Evolutionary conservation across 768 basidiomycete species (phyloP).

Genomic region (Cyclocybe aegerita): DNA sequence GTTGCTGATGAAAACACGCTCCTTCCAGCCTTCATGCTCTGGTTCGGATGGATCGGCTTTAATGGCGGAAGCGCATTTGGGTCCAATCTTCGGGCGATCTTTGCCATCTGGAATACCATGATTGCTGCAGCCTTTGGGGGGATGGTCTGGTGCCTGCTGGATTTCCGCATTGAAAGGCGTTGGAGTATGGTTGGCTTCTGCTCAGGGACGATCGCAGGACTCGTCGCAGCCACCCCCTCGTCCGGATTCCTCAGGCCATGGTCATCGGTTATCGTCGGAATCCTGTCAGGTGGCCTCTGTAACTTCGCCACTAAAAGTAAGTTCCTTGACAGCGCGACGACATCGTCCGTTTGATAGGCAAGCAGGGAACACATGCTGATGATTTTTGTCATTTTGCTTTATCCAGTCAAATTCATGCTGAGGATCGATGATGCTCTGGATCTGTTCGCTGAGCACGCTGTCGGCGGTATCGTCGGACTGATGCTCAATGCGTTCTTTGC

Average conservation of each 20-base stretch:
- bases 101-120: constrained; percentile 90
- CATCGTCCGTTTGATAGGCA: too few species aligned
- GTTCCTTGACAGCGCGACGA: constrained; percentile 18
- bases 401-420: constrained; percentile 64
- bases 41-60: constrained; percentile 90
- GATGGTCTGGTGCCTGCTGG: constrained; percentile 79
- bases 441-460: constrained; percentile 88
- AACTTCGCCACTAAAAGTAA: constrained; percentile 84
- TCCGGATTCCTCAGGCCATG: constrained; percentile 81
- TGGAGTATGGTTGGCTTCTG: constrained; percentile 93
- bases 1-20: background rate
- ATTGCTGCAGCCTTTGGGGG: constrained; percentile 80
- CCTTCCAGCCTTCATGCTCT: constrained; percentile 63
- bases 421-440: constrained; percentile 88
- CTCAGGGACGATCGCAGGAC: constrained; percentile 86
- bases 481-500: constrained; percentile 77
- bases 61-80: constrained; percentile 90
- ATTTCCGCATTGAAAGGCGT: constrained; percentile 77
- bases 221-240: constrained; percentile 87
- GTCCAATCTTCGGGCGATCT: constrained; percentile 82
- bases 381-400: background rate
- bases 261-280: constrained; percentile 74
- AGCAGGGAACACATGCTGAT: too few species aligned
- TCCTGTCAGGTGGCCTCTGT: constrained; percentile 67
- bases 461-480: constrained; percentile 80